Conservation (phyloP, 305 asterid species). For the Fraxinus greggii region DNA sequence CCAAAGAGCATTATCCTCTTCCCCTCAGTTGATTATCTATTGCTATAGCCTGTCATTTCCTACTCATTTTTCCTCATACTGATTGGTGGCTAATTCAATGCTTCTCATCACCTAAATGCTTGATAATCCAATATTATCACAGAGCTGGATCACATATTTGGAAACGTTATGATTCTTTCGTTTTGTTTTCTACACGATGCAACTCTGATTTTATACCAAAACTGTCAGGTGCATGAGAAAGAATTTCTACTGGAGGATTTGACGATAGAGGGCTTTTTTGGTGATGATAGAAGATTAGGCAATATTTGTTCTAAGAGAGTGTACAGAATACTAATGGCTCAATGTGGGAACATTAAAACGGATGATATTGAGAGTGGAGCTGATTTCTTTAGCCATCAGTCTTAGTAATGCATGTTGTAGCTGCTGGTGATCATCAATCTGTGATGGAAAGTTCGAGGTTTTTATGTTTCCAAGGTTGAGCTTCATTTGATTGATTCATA, state of each 20-base stretch:
- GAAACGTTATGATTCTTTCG: neutral
- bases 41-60: neutral
- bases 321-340: slow-evolving; percentile 88
- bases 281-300: slow-evolving; percentile 80
- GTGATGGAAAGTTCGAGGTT: slow-evolving; percentile 1
- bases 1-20: neutral
- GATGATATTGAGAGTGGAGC: slow-evolving; percentile 92
- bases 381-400: slow-evolving; percentile 52
- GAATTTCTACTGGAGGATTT: slow-evolving; percentile 80
- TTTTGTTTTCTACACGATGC: neutral
- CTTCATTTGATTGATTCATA: neutral
- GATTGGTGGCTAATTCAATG: neutral
- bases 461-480: slow-evolving; percentile 11
- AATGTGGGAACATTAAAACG: slow-evolving; percentile 65
- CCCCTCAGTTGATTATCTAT: neutral
- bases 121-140: neutral
- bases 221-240: slow-evolving; percentile 83
- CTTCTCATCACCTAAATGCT: neutral
- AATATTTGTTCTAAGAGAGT: slow-evolving; percentile 92
- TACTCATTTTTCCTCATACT: neutral
- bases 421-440: neutral
- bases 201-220: slow-evolving; percentile 1
- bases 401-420: slow-evolving; percentile 17
- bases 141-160: neutral
- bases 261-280: slow-evolving; percentile 60